A percentile compares a stretch with the other conserved stretches of the same genome.
Evolutionary conservation across 2,329 filamentous ascomycete genomes (phyloP).

Genomic region (Sarocladiaceae sp.): DNA sequence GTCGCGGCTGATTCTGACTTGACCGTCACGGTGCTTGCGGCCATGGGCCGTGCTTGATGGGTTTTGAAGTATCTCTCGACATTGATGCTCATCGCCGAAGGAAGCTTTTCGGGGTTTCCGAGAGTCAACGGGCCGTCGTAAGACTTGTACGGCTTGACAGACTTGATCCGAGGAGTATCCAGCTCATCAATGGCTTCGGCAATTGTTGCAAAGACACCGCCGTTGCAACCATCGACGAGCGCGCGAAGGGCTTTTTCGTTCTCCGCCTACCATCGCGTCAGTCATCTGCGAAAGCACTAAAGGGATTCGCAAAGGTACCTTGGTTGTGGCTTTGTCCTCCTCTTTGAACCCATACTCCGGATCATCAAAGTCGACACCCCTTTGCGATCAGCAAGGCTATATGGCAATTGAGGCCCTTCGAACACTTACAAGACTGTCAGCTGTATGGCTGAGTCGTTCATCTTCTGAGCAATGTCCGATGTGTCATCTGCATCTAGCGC

Average conservation of each 20-base stretch:
- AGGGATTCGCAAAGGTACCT: conserved; percentile 41
- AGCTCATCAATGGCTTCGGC: conserved; percentile 79
- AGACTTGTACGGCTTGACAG: conserved; percentile 65
- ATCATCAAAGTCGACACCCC: conserved; percentile 91
- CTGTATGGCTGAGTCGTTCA: conserved; percentile 71
- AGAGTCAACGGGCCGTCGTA: conserved; percentile 77
- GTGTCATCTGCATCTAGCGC: conserved; percentile 66
- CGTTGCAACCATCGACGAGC: conserved; percentile 59
- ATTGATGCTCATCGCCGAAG: conserved; percentile 71
- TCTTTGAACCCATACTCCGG: conserved; percentile 85
- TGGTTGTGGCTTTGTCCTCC: conserved; percentile 68
- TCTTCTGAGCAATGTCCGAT: conserved; percentile 62
- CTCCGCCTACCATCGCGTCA: conserved; percentile 26
- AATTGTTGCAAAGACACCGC: conserved; percentile 75
- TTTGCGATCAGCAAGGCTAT: conserved; percentile 27
- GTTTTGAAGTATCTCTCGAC: conserved; percentile 89
- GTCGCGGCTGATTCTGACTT: conserved; percentile 41
- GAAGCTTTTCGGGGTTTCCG: conserved; percentile 67
- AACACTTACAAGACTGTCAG: conserved; percentile 66
- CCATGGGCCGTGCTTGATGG: conserved; percentile 65
- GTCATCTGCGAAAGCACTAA: background rate
- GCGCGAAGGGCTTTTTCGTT: conserved; percentile 66
- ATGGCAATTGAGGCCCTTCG: background rate
- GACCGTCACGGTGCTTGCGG: conserved; percentile 70
- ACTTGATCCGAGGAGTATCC: conserved; percentile 68